Evolutionary conservation across 1,284 basidiomycete species (phyloP).

Genomic region (Trichosporon inkin): DNA sequence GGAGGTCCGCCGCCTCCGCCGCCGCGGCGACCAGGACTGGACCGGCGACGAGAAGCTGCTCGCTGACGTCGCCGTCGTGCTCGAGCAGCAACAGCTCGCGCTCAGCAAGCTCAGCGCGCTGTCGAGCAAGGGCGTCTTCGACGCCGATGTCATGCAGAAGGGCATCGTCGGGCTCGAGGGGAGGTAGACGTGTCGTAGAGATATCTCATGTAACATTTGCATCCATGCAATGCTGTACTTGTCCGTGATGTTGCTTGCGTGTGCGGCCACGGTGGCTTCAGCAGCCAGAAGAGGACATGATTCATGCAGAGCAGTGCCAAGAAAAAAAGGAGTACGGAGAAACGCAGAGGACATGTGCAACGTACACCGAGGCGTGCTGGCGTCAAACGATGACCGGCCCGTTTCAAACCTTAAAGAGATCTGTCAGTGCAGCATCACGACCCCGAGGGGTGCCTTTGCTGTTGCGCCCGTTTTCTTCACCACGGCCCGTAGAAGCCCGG

Average conservation of each 20-base stretch:
- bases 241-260: no score
- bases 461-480: slow-evolving; percentile 46
- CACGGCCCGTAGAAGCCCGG: slow-evolving; percentile 36
- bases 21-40: slow-evolving; percentile 60
- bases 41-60: slow-evolving; percentile 77
- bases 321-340: background rate
- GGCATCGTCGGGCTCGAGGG: slow-evolving; percentile 25
- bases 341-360: slow-evolving; percentile 17
- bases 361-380: slow-evolving; percentile 12
- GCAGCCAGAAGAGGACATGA: background rate
- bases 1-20: slow-evolving; percentile 56
- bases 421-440: slow-evolving; percentile 26
- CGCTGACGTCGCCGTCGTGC: slow-evolving; percentile 68
- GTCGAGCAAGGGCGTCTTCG: slow-evolving; percentile 63
- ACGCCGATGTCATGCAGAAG: slow-evolving; percentile 61
- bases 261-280: no score
- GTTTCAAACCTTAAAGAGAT: slow-evolving; percentile 4
- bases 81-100: slow-evolving; percentile 73
- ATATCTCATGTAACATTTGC: slow-evolving; percentile 3
- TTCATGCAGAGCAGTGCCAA: background rate
- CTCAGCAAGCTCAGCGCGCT: slow-evolving; percentile 73
- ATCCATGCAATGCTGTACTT: no score
- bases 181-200: slow-evolving; percentile 14
- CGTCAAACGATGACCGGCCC: background rate
- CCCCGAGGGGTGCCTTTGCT: slow-evolving; percentile 38